phyloP scores from a whole-genome alignment of 1,139 yeast species.

The Diutina mesorugosa region DNA sequence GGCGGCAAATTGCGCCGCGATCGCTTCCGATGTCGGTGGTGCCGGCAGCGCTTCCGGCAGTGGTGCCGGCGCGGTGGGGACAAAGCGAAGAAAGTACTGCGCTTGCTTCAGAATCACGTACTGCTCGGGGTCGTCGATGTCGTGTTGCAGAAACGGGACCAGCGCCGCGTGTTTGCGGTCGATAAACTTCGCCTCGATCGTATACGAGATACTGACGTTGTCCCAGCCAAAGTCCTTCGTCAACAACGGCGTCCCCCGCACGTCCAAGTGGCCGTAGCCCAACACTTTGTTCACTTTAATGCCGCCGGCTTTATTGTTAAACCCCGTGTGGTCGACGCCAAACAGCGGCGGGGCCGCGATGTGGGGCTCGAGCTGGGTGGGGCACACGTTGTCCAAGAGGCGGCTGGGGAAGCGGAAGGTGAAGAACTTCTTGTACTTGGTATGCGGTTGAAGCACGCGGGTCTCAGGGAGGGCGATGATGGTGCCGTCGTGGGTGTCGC shows the following conservation, averaged over 20 bases:
- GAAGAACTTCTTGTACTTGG: slow-evolving; percentile 48
- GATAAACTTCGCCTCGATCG: slow-evolving; percentile 25
- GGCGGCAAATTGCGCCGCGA: neutral
- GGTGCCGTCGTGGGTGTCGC: slow-evolving; percentile 35
- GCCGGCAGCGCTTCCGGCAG: neutral
- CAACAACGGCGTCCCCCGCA: slow-evolving; percentile 30
- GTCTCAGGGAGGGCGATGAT: slow-evolving; percentile 38
- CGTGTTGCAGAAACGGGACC: slow-evolving; percentile 19
- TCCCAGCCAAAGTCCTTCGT: slow-evolving; percentile 31
- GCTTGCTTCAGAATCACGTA: slow-evolving; percentile 24
- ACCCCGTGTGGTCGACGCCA: slow-evolving; percentile 40
- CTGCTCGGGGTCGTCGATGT: slow-evolving; percentile 26
- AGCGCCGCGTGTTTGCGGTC: neutral
- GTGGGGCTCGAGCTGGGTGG: slow-evolving; percentile 40
- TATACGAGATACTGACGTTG: slow-evolving; percentile 27
- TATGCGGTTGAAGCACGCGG: slow-evolving; percentile 36
- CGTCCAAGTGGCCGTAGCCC: slow-evolving; percentile 29
- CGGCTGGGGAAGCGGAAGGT: slow-evolving; percentile 50
- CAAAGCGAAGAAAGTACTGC: slow-evolving; percentile 28
- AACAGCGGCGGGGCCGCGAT: slow-evolving; percentile 52
- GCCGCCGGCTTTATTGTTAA: slow-evolving; percentile 20
- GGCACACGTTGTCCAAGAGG: slow-evolving; percentile 44
- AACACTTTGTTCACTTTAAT: slow-evolving; percentile 28
- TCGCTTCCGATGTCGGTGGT: neutral
- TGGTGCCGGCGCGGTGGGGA: slow-evolving; percentile 13